Evolutionary conservation across 73 alveolate genomes (phyloP).

Genomic region (Stentor coeruleus): DNA sequence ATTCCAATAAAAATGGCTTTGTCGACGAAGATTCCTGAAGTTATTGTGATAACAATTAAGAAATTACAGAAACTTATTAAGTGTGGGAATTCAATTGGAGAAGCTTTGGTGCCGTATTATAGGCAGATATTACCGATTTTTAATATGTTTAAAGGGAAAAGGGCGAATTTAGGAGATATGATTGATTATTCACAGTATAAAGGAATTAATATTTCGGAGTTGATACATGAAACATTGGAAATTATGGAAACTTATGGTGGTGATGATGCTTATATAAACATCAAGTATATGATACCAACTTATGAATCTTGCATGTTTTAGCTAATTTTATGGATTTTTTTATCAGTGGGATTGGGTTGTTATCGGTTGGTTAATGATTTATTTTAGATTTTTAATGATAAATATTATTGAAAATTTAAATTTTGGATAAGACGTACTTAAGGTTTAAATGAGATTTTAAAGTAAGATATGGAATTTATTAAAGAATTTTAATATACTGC

Average conservation of each 20-base stretch:
- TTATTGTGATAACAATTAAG: slow-evolving; percentile 87
- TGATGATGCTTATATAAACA: slow-evolving; percentile 97
- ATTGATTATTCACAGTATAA: slow-evolving; percentile 72
- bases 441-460: too few relatives aligned
- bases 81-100: slow-evolving; percentile 89
- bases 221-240: slow-evolving; percentile 93
- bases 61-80: slow-evolving; percentile 85
- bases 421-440: too few relatives aligned
- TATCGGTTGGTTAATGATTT: too few relatives aligned
- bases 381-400: too few relatives aligned
- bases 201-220: slow-evolving; percentile 79
- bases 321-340: too few relatives aligned
- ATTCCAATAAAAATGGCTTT: slow-evolving; percentile 94
- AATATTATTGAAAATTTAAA: too few relatives aligned
- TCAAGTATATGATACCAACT: slow-evolving; percentile 97
- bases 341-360: too few relatives aligned
- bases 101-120: slow-evolving; percentile 95
- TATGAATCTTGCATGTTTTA: slow-evolving; percentile 87
- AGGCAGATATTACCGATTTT: slow-evolving; percentile 93
- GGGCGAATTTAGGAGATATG: slow-evolving; percentile 48
- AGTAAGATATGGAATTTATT: too few relatives aligned
- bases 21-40: slow-evolving; percentile 88
- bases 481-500: too few relatives aligned
- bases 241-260: slow-evolving; percentile 94
- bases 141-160: slow-evolving; percentile 84